Base-by-base conservation (phyloP, 257 asterid genomes). In the Linaria vulgaris region DNA sequence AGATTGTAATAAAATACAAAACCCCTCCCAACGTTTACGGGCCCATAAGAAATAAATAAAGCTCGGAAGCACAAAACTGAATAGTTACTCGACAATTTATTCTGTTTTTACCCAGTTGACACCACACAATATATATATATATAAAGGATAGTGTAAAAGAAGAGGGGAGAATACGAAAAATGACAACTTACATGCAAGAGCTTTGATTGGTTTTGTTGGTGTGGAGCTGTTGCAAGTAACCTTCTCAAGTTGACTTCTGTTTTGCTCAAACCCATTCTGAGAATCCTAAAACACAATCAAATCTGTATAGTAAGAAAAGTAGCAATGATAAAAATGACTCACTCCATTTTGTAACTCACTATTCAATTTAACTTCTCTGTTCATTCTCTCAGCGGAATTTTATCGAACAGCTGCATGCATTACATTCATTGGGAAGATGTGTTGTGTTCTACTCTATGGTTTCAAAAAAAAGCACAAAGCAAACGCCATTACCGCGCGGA, bases 181-280 rank as follows among this genome's bases (percentile, higher is more conserved):
- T 62, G 14, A 16, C 70, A 62, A 68, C 91, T 61, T 83, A 92
- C 99, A 71, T 90, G 97, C 43, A 87, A 55, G 49, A 94, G 97
- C 81, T 90, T 90, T 22, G 92, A 81, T 67, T 78, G 88, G 76
- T 85, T 87, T 62, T 84, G 91, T 77, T 83, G 99, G 19, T 79
- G 94, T 9, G 95, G 92, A 58, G 96, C 88, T 66, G 88, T 72
- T 59, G 82, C 86, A 65, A 89, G 84, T 70, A 92, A 75, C 70
- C 99, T 89, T 72, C 88, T 78, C 76, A 92, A 76, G 69, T 87
- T 92, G 69, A 85, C 91, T 77, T 85, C 97, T 4, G 81, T 79
- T 81, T 85, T 89, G 80, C 90, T 85, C 75, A 85, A 73, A 44
- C 90, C 91, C 99, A 92, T 92, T 61, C 49, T 60, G 50, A 47